A percentile compares a stretch with the other conserved stretches of the same genome.
These are phyloP conservation scores for Elongisporangium anandrum DNA, from an alignment of 352 stramenopile genomes.

Conservation along the genomic window DNA sequence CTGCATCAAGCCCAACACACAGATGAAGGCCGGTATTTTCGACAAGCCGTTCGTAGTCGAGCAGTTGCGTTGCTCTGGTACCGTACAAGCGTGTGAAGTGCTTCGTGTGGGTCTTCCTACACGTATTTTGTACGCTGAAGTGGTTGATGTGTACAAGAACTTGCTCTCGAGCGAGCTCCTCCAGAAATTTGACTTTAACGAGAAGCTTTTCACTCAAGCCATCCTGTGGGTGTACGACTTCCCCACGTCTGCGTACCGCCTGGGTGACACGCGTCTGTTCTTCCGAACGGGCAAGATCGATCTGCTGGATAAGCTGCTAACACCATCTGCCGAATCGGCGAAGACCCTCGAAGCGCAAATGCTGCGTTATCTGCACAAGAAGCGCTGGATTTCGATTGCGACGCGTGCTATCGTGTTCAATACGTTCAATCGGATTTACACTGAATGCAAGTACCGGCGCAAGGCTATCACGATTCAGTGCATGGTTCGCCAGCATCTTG, in stretches of 20 bases:
- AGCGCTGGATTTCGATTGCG: slow-evolving; percentile 68
- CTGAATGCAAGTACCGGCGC: slow-evolving; percentile 61
- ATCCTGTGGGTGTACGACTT: slow-evolving; percentile 80
- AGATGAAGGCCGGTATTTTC: slow-evolving; percentile 86
- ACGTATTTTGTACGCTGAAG: slow-evolving; percentile 81
- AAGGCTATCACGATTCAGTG: slow-evolving; percentile 79
- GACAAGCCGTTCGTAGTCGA: slow-evolving; percentile 75
- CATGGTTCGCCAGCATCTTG: slow-evolving; percentile 67
- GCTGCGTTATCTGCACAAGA: slow-evolving; percentile 66
- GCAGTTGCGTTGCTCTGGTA: slow-evolving; percentile 68
- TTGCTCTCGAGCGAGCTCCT: slow-evolving; percentile 62
- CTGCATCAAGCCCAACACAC: slow-evolving; percentile 96
- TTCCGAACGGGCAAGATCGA: slow-evolving; percentile 87
- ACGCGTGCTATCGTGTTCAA: slow-evolving; percentile 75
- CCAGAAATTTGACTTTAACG: slow-evolving; percentile 72
- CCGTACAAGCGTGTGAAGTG: slow-evolving; percentile 76
- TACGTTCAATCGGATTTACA: slow-evolving; percentile 63
- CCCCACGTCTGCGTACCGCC: slow-evolving; percentile 63
- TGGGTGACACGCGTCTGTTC: slow-evolving; percentile 79
- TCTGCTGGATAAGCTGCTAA: slow-evolving; percentile 72
- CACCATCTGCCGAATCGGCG: slow-evolving; percentile 30
- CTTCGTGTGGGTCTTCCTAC: slow-evolving; percentile 78
- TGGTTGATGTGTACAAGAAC: slow-evolving; percentile 79
- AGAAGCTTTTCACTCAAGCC: slow-evolving; percentile 83
- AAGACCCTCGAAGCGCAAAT: slow-evolving; percentile 28